Evolutionary conservation across 2,329 filamentous ascomycete genomes (phyloP), one percentile per base, ranked within the genome.

Genomic region (Pseudocercospora vitis): DNA sequence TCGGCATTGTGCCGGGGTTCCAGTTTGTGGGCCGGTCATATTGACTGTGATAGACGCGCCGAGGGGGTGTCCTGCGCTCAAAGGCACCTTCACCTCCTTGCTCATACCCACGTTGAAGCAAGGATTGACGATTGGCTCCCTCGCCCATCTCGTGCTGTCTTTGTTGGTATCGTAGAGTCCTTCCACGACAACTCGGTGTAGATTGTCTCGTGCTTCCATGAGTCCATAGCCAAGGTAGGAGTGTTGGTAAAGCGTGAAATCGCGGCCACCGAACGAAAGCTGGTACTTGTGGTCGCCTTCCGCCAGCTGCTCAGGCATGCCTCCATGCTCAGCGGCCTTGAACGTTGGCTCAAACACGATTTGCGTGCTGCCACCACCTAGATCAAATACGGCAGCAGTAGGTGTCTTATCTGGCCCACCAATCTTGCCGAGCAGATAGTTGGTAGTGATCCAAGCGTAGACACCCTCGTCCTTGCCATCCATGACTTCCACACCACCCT

Each of bases 321-420:
- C 91, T 58, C 89, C 88, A 46, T 81, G 77, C 51, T 81, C 74
- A 52, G 82, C 81, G 51, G 82, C 81, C 70, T 89, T 87, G 75
- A 96, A 99, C 48, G 87, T 95, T 18, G 95, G 95, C 78, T 99
- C 85, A 73, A 97, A 99, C 63, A 99, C 95, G 69, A 99, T 96
- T 76, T 99, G 94, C 11, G 95, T 99, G 18, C 91, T 96, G 50
- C 94, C 85, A 33, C 94, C 94, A 59, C 94, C 94, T 45, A 99
- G 86, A 70, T 99, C 94, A 68, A 99, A 96, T 55, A 96, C 85
- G 47, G 94, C 94, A 33, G 94, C 95, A 1, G 94, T 97, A 47
- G 90, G 88, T 59, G 83, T 90, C 71, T 91, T 84, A 70, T 96
- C 92, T 1, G 91, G 89, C 8, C 89, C 88, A 55, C 94, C 94